Evolutionary conservation across 192 early-diverging fungal species (phyloP).

Genomic region (Phycomyces nitens): DNA sequence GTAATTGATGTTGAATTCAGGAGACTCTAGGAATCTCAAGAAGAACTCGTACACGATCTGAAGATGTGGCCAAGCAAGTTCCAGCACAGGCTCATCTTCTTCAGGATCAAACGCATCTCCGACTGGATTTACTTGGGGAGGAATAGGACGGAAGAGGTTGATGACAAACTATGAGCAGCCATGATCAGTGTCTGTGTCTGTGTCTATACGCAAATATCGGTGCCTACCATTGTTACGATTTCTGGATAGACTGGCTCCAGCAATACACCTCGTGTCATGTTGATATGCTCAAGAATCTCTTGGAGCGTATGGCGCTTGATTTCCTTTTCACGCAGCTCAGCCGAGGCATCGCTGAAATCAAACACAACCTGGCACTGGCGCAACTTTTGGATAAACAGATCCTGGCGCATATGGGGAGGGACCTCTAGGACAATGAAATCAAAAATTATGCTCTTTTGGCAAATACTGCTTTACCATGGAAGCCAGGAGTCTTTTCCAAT

Average conservation of each 20-base stretch:
- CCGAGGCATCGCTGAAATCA: slow-evolving; percentile 79
- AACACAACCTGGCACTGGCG: slow-evolving; percentile 79
- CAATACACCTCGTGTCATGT: slow-evolving; percentile 71
- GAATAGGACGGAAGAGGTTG: slow-evolving; percentile 86
- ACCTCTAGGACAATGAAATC: slow-evolving; percentile 56
- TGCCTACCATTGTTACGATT: slow-evolving; percentile 85
- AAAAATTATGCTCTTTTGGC: no score
- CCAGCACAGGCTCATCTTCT: slow-evolving; percentile 92
- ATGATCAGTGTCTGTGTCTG: no score
- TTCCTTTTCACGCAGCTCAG: slow-evolving; percentile 81
- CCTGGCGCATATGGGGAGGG: slow-evolving; percentile 63
- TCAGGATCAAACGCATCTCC: slow-evolving; percentile 92
- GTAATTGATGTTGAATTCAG: slow-evolving; percentile 86
- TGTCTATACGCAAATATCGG: no score
- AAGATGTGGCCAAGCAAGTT: slow-evolving; percentile 88
- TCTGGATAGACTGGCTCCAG: slow-evolving; percentile 77
- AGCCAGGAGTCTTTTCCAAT: slow-evolving; percentile 67
- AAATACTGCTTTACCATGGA: slow-evolving; percentile 85
- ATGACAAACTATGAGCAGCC: slow-evolving; percentile 74
- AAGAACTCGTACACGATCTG: slow-evolving; percentile 92
- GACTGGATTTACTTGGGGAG: slow-evolving; percentile 83
- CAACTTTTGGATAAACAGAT: slow-evolving; percentile 78
- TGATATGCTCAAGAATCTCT: slow-evolving; percentile 83
- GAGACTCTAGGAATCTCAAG: slow-evolving; percentile 85
- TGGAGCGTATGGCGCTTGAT: slow-evolving; percentile 79